Percentiles rank a stretch among this genome's conserved stretches.
Evolutionary conservation across 352 stramenopile species (phyloP).

Genomic region (Pythium utonaiense): DNA sequence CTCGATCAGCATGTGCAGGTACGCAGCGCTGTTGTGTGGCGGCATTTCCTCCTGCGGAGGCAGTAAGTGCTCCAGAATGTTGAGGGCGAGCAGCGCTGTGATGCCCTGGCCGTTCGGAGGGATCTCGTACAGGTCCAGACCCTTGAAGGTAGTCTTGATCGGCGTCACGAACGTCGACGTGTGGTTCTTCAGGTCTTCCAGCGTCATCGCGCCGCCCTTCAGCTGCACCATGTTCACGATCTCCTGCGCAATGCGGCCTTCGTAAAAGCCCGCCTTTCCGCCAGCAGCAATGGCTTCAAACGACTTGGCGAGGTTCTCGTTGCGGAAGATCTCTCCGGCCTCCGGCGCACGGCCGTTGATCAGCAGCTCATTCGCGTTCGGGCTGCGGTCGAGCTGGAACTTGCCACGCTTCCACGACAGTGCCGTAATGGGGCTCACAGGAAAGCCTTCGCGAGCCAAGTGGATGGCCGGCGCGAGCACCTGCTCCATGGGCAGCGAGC

Average conservation of each 20-base stretch:
- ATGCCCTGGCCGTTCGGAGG: constrained; percentile 97
- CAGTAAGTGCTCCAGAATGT: constrained; percentile 79
- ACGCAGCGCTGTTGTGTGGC: constrained; percentile 52
- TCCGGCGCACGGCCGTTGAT: constrained; percentile 46
- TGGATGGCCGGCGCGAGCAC: constrained; percentile 88
- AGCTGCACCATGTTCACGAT: constrained; percentile 82
- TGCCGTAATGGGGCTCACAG: constrained; percentile 88
- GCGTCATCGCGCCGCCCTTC: constrained; percentile 64
- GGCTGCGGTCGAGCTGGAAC: constrained; percentile 53
- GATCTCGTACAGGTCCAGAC: constrained; percentile 91
- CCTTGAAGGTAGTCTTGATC: constrained; percentile 86
- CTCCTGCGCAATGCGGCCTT: constrained; percentile 76
- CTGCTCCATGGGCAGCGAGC: constrained; percentile 75
- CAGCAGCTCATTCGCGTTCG: constrained; percentile 50
- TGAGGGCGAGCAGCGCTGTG: constrained; percentile 92
- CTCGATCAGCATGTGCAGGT: constrained; percentile 91
- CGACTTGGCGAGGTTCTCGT: constrained; percentile 80
- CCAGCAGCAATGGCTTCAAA: constrained; percentile 84
- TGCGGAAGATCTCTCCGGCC: constrained; percentile 83
- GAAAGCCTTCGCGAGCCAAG: constrained; percentile 92
- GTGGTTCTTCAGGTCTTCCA: constrained; percentile 88
- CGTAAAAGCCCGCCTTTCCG: constrained; percentile 87
- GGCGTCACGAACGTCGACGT: constrained; percentile 88
- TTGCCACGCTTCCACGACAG: constrained; percentile 78
- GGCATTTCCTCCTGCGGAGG: constrained; percentile 32